Percentiles rank a stretch among this genome's conserved stretches.
Evolutionary conservation across 805 yeast genomes (phyloP).

Genomic region (Candida suzukii): DNA sequence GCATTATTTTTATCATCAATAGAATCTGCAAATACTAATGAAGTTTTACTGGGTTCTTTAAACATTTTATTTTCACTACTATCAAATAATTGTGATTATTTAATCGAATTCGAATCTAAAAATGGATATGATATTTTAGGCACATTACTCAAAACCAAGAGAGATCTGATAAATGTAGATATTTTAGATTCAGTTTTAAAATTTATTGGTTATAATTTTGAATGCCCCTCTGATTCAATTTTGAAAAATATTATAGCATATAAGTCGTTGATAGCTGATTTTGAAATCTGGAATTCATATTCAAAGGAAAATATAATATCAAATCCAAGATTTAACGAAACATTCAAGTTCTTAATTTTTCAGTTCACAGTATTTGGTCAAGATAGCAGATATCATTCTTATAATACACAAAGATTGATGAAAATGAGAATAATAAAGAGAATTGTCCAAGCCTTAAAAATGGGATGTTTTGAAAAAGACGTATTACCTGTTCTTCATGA

Average conservation of each 20-base stretch:
- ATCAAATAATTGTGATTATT: slow-evolving; percentile 40
- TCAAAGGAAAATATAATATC: slow-evolving; percentile 28
- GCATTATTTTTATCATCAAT: slow-evolving; percentile 37
- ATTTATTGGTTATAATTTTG: slow-evolving; percentile 49
- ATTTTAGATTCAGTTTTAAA: slow-evolving; percentile 41
- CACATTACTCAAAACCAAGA: slow-evolving; percentile 44
- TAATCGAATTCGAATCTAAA: slow-evolving; percentile 50
- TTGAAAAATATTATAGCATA: slow-evolving; percentile 52
- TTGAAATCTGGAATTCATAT: slow-evolving; percentile 46
- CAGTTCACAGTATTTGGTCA: slow-evolving; percentile 52
- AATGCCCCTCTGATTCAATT: slow-evolving; percentile 47
- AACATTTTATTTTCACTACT: slow-evolving; percentile 36
- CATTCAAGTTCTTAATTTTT: slow-evolving; percentile 41
- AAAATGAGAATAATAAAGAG: slow-evolving; percentile 40
- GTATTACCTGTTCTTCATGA: slow-evolving; percentile 30
- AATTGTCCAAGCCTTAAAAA: slow-evolving; percentile 44
- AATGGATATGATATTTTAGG: slow-evolving; percentile 57
- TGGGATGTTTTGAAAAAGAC: slow-evolving; percentile 28
- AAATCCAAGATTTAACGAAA: background rate
- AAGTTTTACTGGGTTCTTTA: slow-evolving; percentile 27
- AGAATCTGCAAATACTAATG: slow-evolving; percentile 33
- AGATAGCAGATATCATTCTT: slow-evolving; percentile 41
- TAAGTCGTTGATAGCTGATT: slow-evolving; percentile 50
- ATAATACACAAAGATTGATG: slow-evolving; percentile 46
- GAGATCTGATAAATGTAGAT: slow-evolving; percentile 29